A percentile compares a stretch with the other conserved stretches of the same genome.
phyloP scores from a whole-genome alignment of 164 flowering plant genomes.

The Liriodendron chinense region DNA sequence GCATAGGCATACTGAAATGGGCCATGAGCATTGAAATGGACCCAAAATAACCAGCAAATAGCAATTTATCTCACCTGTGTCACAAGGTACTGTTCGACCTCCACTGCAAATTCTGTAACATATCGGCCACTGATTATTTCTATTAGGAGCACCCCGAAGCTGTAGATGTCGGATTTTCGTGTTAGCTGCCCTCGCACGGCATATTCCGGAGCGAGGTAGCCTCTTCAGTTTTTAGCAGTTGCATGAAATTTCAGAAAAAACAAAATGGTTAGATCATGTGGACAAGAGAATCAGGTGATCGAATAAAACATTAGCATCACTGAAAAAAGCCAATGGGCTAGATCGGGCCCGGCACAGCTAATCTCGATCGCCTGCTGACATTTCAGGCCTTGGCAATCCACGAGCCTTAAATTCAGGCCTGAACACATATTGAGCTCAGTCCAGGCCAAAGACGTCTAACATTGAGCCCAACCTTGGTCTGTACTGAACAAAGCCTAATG shows the following conservation, averaged over 20 bases:
- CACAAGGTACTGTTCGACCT: conserved; percentile 60
- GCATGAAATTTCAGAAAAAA: neutral
- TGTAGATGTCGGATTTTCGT: conserved; percentile 78
- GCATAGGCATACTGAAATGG: too few relatives aligned
- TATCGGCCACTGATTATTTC: conserved; percentile 87
- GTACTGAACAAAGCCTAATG: too few relatives aligned
- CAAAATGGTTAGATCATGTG: neutral
- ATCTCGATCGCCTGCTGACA: too few relatives aligned
- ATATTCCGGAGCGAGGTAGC: conserved; percentile 96
- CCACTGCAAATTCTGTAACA: conserved; percentile 54
- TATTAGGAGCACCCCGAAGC: conserved; percentile 85
- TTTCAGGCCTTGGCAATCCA: too few relatives aligned
- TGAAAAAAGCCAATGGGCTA: too few relatives aligned
- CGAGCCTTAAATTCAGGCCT: too few relatives aligned
- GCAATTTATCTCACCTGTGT: conserved; percentile 55
- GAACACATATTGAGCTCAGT: too few relatives aligned
- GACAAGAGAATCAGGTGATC: neutral
- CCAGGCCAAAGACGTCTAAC: too few relatives aligned
- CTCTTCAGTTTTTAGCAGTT: conserved; percentile 41
- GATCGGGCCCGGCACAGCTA: too few relatives aligned
- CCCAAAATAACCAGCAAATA: neutral
- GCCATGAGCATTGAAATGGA: neutral
- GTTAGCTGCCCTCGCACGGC: conserved; percentile 87
- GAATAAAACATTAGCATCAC: too few relatives aligned
- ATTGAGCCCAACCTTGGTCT: too few relatives aligned